Evolutionary conservation across 2,329 filamentous ascomycete species (phyloP), one percentile per base, ranked within the genome.

Genomic region (Alternaria dauci): DNA sequence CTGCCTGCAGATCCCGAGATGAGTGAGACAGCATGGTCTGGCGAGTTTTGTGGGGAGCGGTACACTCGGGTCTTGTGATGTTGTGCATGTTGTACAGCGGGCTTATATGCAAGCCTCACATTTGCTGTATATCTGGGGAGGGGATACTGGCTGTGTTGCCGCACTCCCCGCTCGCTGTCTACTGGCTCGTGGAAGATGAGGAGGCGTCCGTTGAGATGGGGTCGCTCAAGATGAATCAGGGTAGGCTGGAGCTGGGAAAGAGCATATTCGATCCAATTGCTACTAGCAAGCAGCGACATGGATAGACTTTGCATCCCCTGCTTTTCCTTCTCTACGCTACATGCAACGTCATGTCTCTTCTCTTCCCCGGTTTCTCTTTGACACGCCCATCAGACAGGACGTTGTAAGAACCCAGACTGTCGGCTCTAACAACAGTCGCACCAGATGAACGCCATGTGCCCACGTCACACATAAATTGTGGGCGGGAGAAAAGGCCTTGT

Each of bases 1-100:
- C 70, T 71, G 63, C 65, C 60, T 54, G 62, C 62, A 65, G 63
- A 71, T 70, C 68, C 71, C 34, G 57, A 72, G 72, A 72, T 70
- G 71, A 62, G 59, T 66, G 65, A 68, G 64, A 70, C 69, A 69
- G 68, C 71, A 72, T 71, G 61, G 57, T 55, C 62, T 61, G 20
- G 46, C 52, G 52, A 59, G 52, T 59, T 65, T 65, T 55, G 68
- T 59, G 68, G 69, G 69, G 67, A 63, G 67, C 23, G 16, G 14
- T 26, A 62, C 53, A 43, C 62, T 69, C 66, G 61, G 65, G 58
- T 65, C 42, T 52, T 41, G 36, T 42, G 44, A n/a, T 46, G 52
- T 44, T 52, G 51, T 57, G 41, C 54, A 34, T 30, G 44, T 46
- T n/a, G 26, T 46, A 25, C 39, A 12, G 26, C 61, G 16, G 44